These are phyloP conservation scores for Hordeum marinum DNA, from an alignment of 176 grass and related monocot genomes.

Conservation along the genomic window DNA sequence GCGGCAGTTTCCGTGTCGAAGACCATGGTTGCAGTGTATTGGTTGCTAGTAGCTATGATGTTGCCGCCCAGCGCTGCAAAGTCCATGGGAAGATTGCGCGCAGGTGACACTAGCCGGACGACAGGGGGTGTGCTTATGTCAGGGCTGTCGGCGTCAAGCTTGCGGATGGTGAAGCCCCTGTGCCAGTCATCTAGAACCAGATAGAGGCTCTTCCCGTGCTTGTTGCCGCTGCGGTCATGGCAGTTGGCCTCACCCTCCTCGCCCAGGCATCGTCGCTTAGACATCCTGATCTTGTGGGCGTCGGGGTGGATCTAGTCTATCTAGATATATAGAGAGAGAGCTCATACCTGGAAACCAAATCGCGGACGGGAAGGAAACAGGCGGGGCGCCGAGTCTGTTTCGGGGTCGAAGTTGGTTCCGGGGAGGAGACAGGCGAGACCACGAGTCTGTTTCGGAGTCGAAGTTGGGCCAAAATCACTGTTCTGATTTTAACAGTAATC, in stretches of 20 bases:
- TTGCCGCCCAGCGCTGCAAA: not conserved
- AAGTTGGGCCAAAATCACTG: not conserved
- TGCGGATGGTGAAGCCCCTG: not conserved
- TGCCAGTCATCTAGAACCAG: not conserved
- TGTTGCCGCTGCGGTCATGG: not conserved
- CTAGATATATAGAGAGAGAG: not conserved
- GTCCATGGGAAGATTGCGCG: not conserved
- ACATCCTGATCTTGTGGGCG: not conserved
- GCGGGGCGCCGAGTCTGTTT: not conserved
- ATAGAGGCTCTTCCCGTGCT: not conserved
- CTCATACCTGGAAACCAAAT: not conserved
- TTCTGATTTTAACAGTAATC: too few relatives aligned
- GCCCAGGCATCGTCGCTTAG: not conserved
- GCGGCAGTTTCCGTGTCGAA: not conserved
- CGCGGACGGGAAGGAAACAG: not conserved
- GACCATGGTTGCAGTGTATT: not conserved
- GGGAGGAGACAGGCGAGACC: not conserved
- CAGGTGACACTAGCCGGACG: not conserved
- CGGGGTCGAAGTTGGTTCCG: too few relatives aligned
- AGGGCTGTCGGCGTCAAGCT: not conserved
- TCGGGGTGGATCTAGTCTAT: not conserved
- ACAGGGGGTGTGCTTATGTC: not conserved
- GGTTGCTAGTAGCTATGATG: not conserved
- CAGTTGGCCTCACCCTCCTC: not conserved
- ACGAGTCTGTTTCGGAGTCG: not conserved